Evolutionary conservation across 2,329 filamentous ascomycete species (phyloP).

Genomic region (Sporothrix curviconia): DNA sequence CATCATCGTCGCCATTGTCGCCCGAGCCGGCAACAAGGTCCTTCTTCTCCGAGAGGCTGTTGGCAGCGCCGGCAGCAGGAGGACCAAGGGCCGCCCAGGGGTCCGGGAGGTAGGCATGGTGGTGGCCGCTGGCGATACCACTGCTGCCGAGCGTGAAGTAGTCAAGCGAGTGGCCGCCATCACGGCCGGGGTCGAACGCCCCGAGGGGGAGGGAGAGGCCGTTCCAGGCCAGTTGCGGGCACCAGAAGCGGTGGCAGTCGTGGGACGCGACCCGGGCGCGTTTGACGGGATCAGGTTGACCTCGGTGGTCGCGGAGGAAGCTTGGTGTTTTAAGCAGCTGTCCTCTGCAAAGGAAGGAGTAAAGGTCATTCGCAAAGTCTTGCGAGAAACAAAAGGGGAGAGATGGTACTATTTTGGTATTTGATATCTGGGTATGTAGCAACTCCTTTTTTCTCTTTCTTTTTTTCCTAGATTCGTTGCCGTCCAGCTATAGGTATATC

Average conservation of each 20-base stretch:
- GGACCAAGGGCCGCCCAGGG: constrained; percentile 9
- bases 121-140: constrained; percentile 12
- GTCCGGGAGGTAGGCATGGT: constrained; percentile 13
- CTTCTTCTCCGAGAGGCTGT: background rate
- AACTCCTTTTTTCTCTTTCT: background rate
- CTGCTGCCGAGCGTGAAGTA: constrained; percentile 11
- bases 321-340: constrained; percentile 34
- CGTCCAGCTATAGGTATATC: constrained; percentile 10
- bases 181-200: background rate
- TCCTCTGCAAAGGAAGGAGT: constrained; percentile 31
- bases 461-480: constrained; percentile 12
- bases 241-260: background rate
- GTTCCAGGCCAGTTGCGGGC: background rate
- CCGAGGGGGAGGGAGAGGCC: background rate
- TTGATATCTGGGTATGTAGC: background rate
- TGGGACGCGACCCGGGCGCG: background rate
- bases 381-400: background rate
- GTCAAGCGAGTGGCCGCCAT: background rate
- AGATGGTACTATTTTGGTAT: background rate
- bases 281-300: background rate
- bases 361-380: constrained; percentile 26
- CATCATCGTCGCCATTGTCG: background rate
- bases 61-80: background rate
- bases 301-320: background rate
- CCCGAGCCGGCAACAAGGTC: background rate